Evolutionary conservation across 129 eudicot species (phyloP).

Genomic region (Pseudognaphalium luteoalbum): DNA sequence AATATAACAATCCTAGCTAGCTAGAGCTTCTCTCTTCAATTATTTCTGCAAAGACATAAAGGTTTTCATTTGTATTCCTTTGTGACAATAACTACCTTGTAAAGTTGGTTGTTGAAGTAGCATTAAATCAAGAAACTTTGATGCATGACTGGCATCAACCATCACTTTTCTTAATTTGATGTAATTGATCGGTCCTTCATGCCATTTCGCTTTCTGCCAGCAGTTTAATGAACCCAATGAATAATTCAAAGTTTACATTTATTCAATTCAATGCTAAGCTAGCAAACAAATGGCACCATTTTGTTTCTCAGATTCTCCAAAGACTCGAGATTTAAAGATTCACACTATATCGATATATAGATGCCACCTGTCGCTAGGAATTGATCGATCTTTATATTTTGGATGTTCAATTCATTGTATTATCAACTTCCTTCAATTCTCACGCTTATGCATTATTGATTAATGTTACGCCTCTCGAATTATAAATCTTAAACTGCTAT

Average conservation of each 20-base stretch:
- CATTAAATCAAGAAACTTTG: conserved; percentile 38
- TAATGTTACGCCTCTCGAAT: not conserved
- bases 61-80: conserved; percentile 22
- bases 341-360: not conserved
- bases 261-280: conserved; percentile 39
- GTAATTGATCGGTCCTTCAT: conserved; percentile 47
- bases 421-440: not conserved
- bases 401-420: not conserved
- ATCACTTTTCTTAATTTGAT: conserved; percentile 48
- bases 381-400: conserved; percentile 3
- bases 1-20: not conserved
- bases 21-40: conserved; percentile 36
- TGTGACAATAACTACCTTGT: conserved; percentile 42
- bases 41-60: conserved; percentile 37
- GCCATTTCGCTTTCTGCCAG: conserved; percentile 56
- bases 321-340: conserved; percentile 19
- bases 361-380: conserved; percentile 22
- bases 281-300: conserved; percentile 34
- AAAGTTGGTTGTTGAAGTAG: conserved; percentile 51
- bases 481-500: conserved; percentile 1
- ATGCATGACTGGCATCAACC: conserved; percentile 40
- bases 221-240: conserved; percentile 44
- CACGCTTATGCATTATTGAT: conserved; percentile 1
- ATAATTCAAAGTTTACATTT: conserved; percentile 29
- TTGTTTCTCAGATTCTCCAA: conserved; percentile 23